phyloP scores from a whole-genome alignment of 345 rosid genomes.

The Raphanus sativus region DNA sequence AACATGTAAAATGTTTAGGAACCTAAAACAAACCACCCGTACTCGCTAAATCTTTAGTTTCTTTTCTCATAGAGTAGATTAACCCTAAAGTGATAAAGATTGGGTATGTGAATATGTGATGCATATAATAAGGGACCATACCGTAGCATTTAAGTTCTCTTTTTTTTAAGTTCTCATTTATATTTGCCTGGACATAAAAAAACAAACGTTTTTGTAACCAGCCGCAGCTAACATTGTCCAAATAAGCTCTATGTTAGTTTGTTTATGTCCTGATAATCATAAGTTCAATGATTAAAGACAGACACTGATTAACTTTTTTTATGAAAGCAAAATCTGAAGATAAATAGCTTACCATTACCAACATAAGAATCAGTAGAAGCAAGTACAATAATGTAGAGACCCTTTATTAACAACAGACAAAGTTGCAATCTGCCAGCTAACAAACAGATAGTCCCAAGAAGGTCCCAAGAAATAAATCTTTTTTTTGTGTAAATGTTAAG shows the following conservation, averaged over 20 bases:
- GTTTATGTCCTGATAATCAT: not conserved
- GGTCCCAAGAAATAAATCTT: too few relatives aligned
- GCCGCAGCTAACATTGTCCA: constrained; percentile 3
- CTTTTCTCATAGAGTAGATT: not conserved
- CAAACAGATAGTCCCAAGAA: too few relatives aligned
- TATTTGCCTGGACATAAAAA: constrained; percentile 9
- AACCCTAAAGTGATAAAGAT: constrained; percentile 5
- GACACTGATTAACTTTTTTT: not conserved
- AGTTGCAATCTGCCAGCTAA: too few relatives aligned
- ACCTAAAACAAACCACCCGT: not conserved
- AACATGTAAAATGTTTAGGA: not conserved
- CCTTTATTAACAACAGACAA: too few relatives aligned
- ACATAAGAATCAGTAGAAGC: too few relatives aligned
- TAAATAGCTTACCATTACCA: too few relatives aligned
- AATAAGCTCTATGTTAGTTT: not conserved
- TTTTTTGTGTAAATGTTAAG: too few relatives aligned
- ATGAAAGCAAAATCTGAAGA: not conserved
- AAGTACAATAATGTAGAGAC: too few relatives aligned
- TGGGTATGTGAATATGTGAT: constrained; percentile 9
- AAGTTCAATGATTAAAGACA: constrained; percentile 3
- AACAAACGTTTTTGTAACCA: not conserved
- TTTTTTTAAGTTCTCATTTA: not conserved
- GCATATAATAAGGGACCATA: constrained; percentile 19
- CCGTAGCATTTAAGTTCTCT: constrained; percentile 22
- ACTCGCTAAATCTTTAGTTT: not conserved